Conservation (phyloP, 2,329 filamentous ascomycete genomes). For the Atkinsonella texensis region DNA sequence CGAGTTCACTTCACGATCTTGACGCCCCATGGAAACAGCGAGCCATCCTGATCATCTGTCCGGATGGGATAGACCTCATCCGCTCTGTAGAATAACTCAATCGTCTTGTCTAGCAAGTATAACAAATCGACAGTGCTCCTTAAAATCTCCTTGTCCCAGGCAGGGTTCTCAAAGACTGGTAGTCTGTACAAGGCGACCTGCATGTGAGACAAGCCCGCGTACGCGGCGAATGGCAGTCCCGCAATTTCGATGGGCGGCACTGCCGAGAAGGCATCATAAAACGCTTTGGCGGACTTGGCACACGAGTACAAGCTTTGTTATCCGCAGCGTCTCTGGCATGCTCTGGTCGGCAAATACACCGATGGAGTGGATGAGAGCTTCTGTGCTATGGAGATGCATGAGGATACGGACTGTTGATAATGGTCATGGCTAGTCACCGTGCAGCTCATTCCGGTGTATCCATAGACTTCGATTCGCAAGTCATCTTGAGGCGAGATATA, state of each 20-base stretch:
- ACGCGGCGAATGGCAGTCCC: constrained; percentile 21
- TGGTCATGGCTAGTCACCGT: not conserved
- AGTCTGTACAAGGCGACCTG: constrained; percentile 27
- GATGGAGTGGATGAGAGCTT: constrained; percentile 21
- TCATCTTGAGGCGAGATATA: too few relatives aligned
- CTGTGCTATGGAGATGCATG: constrained; percentile 17
- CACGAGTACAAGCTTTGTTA: constrained; percentile 25
- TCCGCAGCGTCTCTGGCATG: constrained; percentile 20
- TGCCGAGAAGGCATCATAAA: constrained; percentile 24
- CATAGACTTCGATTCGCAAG: too few relatives aligned
- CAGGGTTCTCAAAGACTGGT: constrained; percentile 25
- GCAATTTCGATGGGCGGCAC: constrained; percentile 18
- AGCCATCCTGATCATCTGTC: constrained; percentile 16
- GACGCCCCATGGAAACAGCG: constrained; percentile 20
- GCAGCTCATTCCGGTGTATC: too few relatives aligned
- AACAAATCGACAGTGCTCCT: constrained; percentile 24
- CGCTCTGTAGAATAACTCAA: constrained; percentile 19
- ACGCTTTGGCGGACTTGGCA: constrained; percentile 22
- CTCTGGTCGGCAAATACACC: constrained; percentile 19
- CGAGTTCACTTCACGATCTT: constrained; percentile 21
- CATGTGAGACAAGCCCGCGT: constrained; percentile 23
- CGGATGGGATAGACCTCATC: constrained; percentile 16
- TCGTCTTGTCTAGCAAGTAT: constrained; percentile 20
- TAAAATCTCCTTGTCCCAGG: constrained; percentile 28
- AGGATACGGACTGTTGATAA: constrained; percentile 17